A percentile compares a stretch with the other conserved stretches of the same genome.
Evolutionary conservation across 2,329 filamentous ascomycete species (phyloP).

Genomic region (Phymatotrichopsis omnivora): DNA sequence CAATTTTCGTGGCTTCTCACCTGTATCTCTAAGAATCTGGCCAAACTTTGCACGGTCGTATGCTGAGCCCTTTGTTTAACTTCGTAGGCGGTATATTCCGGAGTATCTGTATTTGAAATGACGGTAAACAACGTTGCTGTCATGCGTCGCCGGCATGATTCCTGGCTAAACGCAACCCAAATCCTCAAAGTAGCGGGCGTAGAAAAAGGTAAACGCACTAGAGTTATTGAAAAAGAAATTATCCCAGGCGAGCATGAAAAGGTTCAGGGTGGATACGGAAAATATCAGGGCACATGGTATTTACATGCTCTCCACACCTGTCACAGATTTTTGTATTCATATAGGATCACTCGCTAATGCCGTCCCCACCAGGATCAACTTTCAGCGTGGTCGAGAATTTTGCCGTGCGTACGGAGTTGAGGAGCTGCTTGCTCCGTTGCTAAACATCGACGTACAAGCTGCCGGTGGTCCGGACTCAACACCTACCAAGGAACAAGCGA

Average conservation of each 20-base stretch:
- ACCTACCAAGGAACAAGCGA: constrained; percentile 95
- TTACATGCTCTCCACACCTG: constrained; percentile 1
- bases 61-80: constrained; percentile 1
- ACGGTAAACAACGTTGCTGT: constrained; percentile 87
- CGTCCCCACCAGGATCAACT: constrained; percentile 57
- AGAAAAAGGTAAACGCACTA: constrained; percentile 94
- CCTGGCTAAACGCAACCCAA: constrained; percentile 96
- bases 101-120: constrained; percentile 97
- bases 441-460: constrained; percentile 71
- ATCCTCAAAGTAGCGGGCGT: constrained; percentile 96
- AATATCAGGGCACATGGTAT: constrained; percentile 93
- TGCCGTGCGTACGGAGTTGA: constrained; percentile 73
- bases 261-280: constrained; percentile 95
- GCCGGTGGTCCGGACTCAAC: constrained; percentile 79
- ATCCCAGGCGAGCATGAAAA: constrained; percentile 95
- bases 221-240: constrained; percentile 96
- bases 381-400: constrained; percentile 82
- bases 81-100: constrained; percentile 72
- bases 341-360: constrained; percentile 19
- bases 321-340: too few relatives aligned
- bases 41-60: too few relatives aligned
- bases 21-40: constrained; percentile 1
- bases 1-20: background rate
- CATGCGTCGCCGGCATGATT: constrained; percentile 90
- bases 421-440: constrained; percentile 60